These are phyloP conservation scores for Sordariomycetes sp. DNA, from an alignment of 2,329 filamentous ascomycete species.

Conservation along the genomic window DNA sequence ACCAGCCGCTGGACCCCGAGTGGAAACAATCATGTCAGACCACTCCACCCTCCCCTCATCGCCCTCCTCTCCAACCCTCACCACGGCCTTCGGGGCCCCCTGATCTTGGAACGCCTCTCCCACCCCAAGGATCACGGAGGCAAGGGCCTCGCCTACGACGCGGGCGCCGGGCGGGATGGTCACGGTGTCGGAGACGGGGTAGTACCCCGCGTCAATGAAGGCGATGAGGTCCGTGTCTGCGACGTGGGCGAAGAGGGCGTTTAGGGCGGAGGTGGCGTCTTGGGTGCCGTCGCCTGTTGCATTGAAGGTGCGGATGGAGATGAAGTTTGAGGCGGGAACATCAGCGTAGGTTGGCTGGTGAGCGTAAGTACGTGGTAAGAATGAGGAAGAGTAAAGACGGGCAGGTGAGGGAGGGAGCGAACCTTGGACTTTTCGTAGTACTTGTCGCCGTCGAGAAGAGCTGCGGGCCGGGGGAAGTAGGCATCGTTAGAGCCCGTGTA, in stretches of 20 bases:
- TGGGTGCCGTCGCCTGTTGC: constrained; percentile 61
- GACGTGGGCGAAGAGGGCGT: constrained; percentile 42
- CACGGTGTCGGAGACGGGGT: constrained; percentile 43
- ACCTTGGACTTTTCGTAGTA: constrained; percentile 61
- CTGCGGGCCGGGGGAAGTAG: constrained; percentile 31
- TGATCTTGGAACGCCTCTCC: constrained; percentile 43
- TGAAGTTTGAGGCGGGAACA: constrained; percentile 42
- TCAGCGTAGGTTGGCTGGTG: constrained; percentile 53
- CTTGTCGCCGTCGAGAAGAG: constrained; percentile 35
- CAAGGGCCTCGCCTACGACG: constrained; percentile 47
- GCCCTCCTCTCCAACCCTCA: constrained; percentile 51
- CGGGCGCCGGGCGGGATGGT: constrained; percentile 32
- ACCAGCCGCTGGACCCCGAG: constrained; percentile 51
- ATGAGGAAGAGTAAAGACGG: too few species aligned
- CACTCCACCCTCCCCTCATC: constrained; percentile 55
- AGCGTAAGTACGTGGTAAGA: neutral
- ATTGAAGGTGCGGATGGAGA: constrained; percentile 54
- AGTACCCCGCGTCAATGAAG: constrained; percentile 49
- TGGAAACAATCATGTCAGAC: constrained; percentile 59
- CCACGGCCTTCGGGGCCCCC: constrained; percentile 45
- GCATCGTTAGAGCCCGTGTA: constrained; percentile 33
- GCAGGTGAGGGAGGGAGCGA: neutral
- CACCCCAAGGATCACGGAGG: constrained; percentile 38
- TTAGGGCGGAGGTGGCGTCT: constrained; percentile 62
- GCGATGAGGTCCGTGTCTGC: constrained; percentile 40